Evolutionary conservation across 805 yeast species (phyloP).

Genomic region (Ascoidea rubescens): DNA sequence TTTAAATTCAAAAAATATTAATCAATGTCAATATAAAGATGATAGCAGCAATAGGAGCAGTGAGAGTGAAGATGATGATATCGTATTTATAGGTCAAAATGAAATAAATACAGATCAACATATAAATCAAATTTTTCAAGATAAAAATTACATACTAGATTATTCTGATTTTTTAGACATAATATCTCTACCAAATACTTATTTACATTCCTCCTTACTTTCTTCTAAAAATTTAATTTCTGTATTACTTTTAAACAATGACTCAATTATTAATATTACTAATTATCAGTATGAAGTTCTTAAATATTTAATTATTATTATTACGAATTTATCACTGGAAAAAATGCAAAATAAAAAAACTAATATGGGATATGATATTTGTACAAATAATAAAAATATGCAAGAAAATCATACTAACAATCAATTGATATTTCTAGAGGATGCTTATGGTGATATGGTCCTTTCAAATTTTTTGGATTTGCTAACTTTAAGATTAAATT

Average conservation of each 20-base stretch:
- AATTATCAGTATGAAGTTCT: too few species aligned
- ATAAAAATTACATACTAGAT: constrained; percentile 36
- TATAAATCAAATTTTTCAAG: constrained; percentile 45
- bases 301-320: too few species aligned
- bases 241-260: too few species aligned
- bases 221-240: too few species aligned
- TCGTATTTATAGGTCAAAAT: constrained; percentile 34
- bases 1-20: too few species aligned
- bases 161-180: constrained; percentile 20
- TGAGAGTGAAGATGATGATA: constrained; percentile 4
- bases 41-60: constrained; percentile 1
- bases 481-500: background rate
- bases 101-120: constrained; percentile 53
- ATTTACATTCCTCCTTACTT: too few species aligned
- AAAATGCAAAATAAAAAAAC: too few species aligned
- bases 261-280: too few species aligned
- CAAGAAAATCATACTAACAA: background rate
- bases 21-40: background rate
- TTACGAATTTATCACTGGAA: too few species aligned
- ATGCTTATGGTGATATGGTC: background rate
- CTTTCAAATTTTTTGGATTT: constrained; percentile 7
- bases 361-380: too few species aligned
- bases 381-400: too few species aligned
- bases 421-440: background rate
- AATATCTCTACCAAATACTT: constrained; percentile 14